These are phyloP conservation scores for Trichosporon ovoides DNA, from an alignment of 1,284 basidiomycete species.

Conservation along the genomic window DNA sequence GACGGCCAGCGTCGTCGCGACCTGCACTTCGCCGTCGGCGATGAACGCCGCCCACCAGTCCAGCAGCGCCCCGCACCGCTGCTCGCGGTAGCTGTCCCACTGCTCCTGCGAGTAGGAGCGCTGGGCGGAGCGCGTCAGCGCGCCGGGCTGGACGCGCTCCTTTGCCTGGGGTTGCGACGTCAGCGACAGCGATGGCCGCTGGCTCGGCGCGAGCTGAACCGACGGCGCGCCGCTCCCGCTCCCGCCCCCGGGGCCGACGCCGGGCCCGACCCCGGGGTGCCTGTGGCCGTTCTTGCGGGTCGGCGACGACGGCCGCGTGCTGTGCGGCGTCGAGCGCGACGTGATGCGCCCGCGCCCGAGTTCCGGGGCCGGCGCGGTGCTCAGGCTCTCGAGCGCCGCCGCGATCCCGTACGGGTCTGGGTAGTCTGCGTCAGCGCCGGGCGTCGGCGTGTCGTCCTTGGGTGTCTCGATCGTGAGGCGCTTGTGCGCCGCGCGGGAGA, in stretches of 20 bases:
- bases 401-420: constrained; percentile 32
- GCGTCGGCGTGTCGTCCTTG: constrained; percentile 13
- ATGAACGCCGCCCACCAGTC: constrained; percentile 40
- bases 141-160: constrained; percentile 11
- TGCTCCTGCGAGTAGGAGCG: constrained; percentile 7
- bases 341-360: background rate
- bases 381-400: constrained; percentile 10
- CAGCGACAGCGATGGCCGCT: constrained; percentile 7
- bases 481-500: constrained; percentile 3
- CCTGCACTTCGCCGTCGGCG: constrained; percentile 39
- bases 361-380: background rate
- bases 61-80: constrained; percentile 19
- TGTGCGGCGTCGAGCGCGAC: constrained; percentile 19
- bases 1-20: constrained; percentile 33
- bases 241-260: too few species aligned
- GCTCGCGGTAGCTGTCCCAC: constrained; percentile 18
- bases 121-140: constrained; percentile 12
- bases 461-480: constrained; percentile 15
- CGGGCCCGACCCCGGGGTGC: too few species aligned
- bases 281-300: background rate
- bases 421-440: constrained; percentile 21
- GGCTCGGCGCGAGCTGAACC: background rate
- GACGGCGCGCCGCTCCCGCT: constrained; percentile 6
- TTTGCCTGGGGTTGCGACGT: background rate
- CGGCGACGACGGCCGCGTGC: constrained; percentile 15